These are phyloP conservation scores for Tieghemostelium lacteum DNA, from an alignment of 78 protist species.

Conservation along the genomic window DNA sequence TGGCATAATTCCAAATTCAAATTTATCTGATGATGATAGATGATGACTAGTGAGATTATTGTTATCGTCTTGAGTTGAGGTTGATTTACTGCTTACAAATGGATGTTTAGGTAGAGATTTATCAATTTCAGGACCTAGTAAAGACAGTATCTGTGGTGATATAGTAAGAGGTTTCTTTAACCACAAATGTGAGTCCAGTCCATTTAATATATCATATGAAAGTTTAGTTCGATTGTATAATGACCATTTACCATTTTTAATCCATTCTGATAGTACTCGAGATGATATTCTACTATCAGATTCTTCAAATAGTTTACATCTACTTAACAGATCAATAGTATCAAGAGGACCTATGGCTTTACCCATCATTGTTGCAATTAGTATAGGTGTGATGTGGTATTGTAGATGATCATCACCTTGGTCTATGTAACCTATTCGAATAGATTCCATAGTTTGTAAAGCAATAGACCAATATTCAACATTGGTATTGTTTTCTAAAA, in stretches of 20 bases:
- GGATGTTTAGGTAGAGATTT: background rate
- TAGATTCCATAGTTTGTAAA: background rate
- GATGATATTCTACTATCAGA: background rate
- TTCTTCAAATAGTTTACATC: slow-evolving; percentile 17
- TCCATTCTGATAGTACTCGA: slow-evolving; percentile 27
- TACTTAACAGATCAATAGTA: slow-evolving; percentile 31
- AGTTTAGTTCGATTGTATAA: slow-evolving; percentile 17
- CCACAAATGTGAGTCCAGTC: slow-evolving; percentile 62
- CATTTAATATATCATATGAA: slow-evolving; percentile 41
- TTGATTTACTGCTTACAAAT: background rate
- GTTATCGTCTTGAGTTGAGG: background rate
- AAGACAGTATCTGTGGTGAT: slow-evolving; percentile 57
- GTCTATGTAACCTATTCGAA: background rate
- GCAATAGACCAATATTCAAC: slow-evolving; percentile 23
- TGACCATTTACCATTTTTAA: slow-evolving; percentile 61
- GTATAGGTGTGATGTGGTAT: slow-evolving; percentile 11
- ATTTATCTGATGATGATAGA: background rate
- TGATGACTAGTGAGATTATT: too few species aligned
- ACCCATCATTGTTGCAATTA: slow-evolving; percentile 27
- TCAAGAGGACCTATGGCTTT: slow-evolving; percentile 60
- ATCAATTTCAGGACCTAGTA: slow-evolving; percentile 17
- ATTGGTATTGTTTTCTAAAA: slow-evolving; percentile 11
- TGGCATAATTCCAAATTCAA: slow-evolving; percentile 17
- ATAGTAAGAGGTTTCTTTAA: slow-evolving; percentile 56
- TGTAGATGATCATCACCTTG: background rate